Percentiles rank a stretch among this genome's conserved stretches.
These are phyloP conservation scores for Cryptosporidium viatorum DNA, from an alignment of 169 alveolate species.

Conservation along the genomic window DNA sequence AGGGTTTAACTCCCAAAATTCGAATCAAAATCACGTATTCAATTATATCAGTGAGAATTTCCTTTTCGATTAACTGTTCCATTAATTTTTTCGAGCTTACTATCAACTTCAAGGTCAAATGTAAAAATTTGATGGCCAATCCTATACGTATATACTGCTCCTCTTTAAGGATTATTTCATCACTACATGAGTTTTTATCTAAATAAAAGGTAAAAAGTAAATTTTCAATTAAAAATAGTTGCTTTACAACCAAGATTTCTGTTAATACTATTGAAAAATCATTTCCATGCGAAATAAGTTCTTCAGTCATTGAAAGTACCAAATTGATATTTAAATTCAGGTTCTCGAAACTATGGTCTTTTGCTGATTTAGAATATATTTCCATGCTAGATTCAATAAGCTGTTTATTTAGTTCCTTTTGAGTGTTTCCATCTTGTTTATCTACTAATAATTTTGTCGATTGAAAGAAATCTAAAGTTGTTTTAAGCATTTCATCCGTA, in stretches of 20 bases:
- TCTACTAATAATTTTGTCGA: neutral
- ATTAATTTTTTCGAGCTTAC: neutral
- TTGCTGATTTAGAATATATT: neutral
- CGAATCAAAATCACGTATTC: constrained; percentile 14
- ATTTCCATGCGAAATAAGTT: neutral
- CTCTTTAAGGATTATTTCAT: neutral
- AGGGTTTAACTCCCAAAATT: neutral
- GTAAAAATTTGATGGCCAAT: constrained; percentile 3
- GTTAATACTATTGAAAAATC: neutral
- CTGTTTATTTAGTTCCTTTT: neutral
- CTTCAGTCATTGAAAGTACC: neutral
- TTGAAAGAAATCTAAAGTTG: constrained; percentile 8
- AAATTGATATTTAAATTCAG: neutral
- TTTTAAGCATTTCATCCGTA: neutral
- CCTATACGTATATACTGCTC: neutral
- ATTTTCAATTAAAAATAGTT: constrained; percentile 5
- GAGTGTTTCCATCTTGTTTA: neutral
- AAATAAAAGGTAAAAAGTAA: neutral
- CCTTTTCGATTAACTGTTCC: neutral
- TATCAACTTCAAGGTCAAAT: constrained; percentile 27
- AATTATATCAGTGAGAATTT: neutral
- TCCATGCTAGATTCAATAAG: neutral
- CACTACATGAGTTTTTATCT: neutral
- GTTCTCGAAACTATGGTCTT: neutral
- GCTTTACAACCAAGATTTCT: neutral